Percentiles rank a stretch among this genome's conserved stretches.
These are phyloP conservation scores for Daldinia sp. DNA, from an alignment of 2,329 filamentous ascomycete genomes.

Conservation along the genomic window DNA sequence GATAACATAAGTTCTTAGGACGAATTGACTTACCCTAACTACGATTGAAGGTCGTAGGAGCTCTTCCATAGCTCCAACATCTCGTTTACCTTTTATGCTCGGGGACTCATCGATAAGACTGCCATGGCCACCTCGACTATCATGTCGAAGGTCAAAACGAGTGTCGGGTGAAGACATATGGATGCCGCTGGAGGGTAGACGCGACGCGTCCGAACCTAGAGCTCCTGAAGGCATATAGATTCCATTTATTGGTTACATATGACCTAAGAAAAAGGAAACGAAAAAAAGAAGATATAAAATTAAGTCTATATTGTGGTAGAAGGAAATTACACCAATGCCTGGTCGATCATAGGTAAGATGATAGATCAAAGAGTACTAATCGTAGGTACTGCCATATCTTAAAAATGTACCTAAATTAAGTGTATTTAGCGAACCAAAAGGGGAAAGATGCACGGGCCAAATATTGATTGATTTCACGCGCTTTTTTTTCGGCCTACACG, in stretches of 20 bases:
- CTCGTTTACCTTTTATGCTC: slow-evolving; percentile 49
- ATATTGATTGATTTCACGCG: slow-evolving; percentile 27
- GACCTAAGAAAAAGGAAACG: slow-evolving; percentile 9
- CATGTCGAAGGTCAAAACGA: slow-evolving; percentile 50
- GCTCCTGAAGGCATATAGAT: slow-evolving; percentile 47
- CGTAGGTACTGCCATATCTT: too few relatives aligned
- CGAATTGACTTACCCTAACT: slow-evolving; percentile 55
- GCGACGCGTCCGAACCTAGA: slow-evolving; percentile 58
- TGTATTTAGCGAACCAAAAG: slow-evolving; percentile 10
- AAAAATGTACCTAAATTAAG: background rate
- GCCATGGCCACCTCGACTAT: slow-evolving; percentile 44
- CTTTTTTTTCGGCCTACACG: slow-evolving; percentile 17
- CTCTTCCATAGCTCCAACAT: slow-evolving; percentile 57
- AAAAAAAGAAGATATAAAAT: slow-evolving; percentile 6
- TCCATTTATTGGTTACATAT: slow-evolving; percentile 44
- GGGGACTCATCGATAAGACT: slow-evolving; percentile 38
- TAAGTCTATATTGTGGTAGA: background rate
- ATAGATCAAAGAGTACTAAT: background rate
- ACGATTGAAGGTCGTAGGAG: slow-evolving; percentile 61
- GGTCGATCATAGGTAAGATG: background rate
- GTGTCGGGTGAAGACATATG: slow-evolving; percentile 53
- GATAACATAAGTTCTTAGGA: slow-evolving; percentile 16
- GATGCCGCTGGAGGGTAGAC: slow-evolving; percentile 52
- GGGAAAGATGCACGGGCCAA: slow-evolving; percentile 14
- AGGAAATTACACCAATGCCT: background rate